Conservation (phyloP, 331 rosid genomes). For the Prunus yedoensis region DNA sequence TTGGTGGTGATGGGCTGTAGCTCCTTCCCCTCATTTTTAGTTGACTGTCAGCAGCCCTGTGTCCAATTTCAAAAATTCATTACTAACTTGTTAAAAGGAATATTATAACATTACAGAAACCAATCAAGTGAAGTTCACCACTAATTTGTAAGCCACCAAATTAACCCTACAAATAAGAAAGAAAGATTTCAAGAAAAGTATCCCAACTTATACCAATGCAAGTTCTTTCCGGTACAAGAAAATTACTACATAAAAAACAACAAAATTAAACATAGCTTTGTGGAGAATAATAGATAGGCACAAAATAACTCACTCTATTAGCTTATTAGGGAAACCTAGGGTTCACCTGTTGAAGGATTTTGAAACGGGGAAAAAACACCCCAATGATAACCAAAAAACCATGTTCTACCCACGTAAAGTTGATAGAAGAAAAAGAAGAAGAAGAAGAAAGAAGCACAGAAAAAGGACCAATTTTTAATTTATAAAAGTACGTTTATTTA, state of each 20-base stretch:
- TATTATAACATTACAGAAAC: background rate
- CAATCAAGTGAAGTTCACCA: background rate
- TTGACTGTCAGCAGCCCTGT: background rate
- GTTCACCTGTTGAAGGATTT: background rate
- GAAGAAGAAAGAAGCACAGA: background rate
- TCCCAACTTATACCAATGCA: background rate
- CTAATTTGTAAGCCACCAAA: background rate
- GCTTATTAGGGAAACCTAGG: background rate
- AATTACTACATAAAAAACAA: background rate
- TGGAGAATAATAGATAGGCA: background rate
- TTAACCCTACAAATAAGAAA: background rate
- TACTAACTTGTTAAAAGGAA: background rate
- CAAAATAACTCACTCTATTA: too few species aligned
- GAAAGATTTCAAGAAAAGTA: background rate
- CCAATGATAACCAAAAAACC: background rate
- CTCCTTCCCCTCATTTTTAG: slow-evolving; percentile 87
- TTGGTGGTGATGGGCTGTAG: slow-evolving; percentile 87
- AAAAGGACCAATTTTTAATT: background rate
- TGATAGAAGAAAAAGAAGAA: background rate
- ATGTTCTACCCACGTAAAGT: background rate
- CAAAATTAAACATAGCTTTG: background rate
- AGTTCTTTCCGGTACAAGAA: background rate
- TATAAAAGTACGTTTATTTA: background rate
- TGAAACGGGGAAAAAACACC: background rate
- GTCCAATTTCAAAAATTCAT: background rate